phyloP scores from a whole-genome alignment of 1,284 basidiomycete genomes.

The Ustilago loliicola region DNA sequence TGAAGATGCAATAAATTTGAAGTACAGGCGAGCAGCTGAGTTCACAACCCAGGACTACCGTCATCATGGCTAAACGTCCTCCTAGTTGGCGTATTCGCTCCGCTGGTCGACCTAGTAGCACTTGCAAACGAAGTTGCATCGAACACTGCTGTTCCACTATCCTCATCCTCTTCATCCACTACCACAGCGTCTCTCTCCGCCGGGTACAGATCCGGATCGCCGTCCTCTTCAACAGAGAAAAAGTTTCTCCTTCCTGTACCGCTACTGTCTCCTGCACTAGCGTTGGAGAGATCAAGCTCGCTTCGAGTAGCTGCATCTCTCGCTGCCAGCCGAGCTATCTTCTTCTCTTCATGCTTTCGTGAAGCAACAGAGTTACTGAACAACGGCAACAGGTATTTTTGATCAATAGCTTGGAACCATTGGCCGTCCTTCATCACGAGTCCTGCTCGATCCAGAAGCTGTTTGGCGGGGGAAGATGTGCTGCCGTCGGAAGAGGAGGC shows the following conservation, averaged over 20 bases:
- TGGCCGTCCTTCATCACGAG: constrained; percentile 75
- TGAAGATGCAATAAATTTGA: too few species aligned
- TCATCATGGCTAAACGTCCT: constrained; percentile 34
- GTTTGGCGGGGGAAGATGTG: constrained; percentile 48
- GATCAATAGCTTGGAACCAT: constrained; percentile 97
- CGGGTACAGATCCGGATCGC: constrained; percentile 33
- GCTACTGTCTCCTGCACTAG: constrained; percentile 6
- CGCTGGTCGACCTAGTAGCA: constrained; percentile 30
- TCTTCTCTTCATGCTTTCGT: constrained; percentile 70
- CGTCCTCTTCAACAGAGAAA: constrained; percentile 41
- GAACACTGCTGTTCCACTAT: constrained; percentile 19
- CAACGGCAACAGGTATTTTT: constrained; percentile 90
- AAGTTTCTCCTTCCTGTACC: constrained; percentile 31
- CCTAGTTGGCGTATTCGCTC: constrained; percentile 42
- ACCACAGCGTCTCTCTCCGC: constrained; percentile 49
- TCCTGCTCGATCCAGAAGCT: constrained; percentile 64
- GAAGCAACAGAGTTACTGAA: constrained; percentile 81
- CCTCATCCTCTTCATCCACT: constrained; percentile 49
- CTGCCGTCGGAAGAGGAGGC: constrained; percentile 32
- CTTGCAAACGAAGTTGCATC: constrained; percentile 44
- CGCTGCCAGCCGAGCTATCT: constrained; percentile 45
- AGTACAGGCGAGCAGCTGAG: too few species aligned
- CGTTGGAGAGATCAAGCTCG: constrained; percentile 21
- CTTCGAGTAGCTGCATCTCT: constrained; percentile 27
- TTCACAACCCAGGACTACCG: not conserved